Percentiles rank a stretch among this genome's conserved stretches.
Conservation (phyloP, 2,329 filamentous ascomycete genomes). For the Aspergillus niger region DNA sequence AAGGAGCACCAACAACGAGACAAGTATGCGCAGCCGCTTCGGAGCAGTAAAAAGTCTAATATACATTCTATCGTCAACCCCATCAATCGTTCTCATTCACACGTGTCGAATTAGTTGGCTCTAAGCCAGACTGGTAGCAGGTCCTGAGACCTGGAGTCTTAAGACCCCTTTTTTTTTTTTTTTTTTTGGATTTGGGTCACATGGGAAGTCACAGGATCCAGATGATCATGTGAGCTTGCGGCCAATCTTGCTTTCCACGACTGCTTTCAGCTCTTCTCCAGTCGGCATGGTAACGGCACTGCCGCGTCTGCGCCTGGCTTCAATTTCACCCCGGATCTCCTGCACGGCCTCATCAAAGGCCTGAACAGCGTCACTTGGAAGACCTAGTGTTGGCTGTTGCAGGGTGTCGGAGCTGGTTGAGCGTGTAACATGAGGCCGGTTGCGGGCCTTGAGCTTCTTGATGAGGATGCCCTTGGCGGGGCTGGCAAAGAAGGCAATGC, state of each 20-base stretch:
- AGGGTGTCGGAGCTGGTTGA: conserved; percentile 62
- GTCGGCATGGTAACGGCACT: conserved; percentile 47
- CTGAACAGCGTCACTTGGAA: conserved; percentile 72
- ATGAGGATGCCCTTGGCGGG: conserved; percentile 68
- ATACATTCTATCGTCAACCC: conserved; percentile 1
- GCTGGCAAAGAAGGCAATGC: conserved; percentile 76
- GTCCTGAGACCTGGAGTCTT: not conserved
- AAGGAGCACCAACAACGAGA: no score
- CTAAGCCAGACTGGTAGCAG: not conserved
- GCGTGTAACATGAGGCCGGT: conserved; percentile 41
- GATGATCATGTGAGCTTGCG: conserved; percentile 41
- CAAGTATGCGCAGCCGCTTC: not conserved
- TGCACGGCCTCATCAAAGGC: conserved; percentile 77
- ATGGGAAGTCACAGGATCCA: not conserved
- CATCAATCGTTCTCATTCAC: not conserved
- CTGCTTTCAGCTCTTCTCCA: conserved; percentile 54
- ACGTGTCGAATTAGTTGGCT: not conserved
- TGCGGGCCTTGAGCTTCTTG: conserved; percentile 61
- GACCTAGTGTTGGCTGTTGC: conserved; percentile 69
- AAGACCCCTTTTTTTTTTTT: not conserved
- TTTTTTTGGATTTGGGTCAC: not conserved
- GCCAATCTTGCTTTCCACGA: conserved; percentile 54
- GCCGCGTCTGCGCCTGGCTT: conserved; percentile 56
- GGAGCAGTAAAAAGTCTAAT: not conserved
- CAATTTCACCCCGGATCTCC: conserved; percentile 74